These are phyloP conservation scores for Theobroma cacao DNA, from an alignment of 345 rosid species.

Conservation along the genomic window DNA sequence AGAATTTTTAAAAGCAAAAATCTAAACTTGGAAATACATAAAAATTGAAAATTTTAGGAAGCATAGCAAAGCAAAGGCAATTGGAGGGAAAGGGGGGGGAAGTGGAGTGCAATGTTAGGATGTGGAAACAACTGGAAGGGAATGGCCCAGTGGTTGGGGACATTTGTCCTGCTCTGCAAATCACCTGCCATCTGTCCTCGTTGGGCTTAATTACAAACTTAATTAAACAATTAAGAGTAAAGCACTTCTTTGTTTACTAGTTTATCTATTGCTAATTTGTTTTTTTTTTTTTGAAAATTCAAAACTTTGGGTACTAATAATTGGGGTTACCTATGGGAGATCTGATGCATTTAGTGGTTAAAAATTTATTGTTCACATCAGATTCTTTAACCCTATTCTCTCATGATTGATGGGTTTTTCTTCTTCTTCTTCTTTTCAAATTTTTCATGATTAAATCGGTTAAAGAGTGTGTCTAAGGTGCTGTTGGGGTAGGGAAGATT, in stretches of 20 bases:
- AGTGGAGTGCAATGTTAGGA: background rate
- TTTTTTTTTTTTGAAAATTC: background rate
- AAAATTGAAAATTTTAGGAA: constrained; percentile 4
- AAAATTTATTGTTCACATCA: background rate
- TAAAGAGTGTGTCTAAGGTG: background rate
- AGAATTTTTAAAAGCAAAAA: background rate
- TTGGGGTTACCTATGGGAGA: background rate
- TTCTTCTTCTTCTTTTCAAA: background rate
- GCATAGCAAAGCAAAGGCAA: no score
- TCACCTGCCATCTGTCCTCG: constrained; percentile 28
- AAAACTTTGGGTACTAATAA: background rate
- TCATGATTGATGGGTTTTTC: background rate
- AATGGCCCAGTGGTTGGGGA: constrained; percentile 28
- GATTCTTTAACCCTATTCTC: background rate
- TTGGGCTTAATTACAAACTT: background rate
- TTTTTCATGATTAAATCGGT: background rate
- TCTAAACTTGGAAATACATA: background rate
- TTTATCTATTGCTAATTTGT: background rate
- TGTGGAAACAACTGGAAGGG: constrained; percentile 20
- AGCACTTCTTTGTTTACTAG: background rate
- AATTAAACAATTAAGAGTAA: background rate
- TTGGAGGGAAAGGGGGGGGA: background rate
- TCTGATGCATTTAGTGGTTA: background rate
- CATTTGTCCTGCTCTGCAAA: constrained; percentile 24
- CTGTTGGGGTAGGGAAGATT: background rate